Evolutionary conservation across 352 stramenopile species (phyloP).

Genomic region (Phytophthora agathidicida): DNA sequence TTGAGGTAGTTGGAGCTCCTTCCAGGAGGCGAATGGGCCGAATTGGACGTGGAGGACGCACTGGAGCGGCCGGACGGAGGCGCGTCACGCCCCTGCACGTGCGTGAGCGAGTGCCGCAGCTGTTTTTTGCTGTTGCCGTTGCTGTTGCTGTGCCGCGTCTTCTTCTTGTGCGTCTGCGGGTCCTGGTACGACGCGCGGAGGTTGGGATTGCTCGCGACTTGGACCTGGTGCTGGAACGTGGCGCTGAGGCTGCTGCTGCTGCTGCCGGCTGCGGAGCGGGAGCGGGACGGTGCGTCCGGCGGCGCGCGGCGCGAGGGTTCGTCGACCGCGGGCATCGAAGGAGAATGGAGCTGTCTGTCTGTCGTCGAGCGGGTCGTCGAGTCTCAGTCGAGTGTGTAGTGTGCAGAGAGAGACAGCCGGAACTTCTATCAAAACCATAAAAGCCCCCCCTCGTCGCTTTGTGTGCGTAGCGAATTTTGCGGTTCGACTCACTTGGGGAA

Average conservation of each 20-base stretch:
- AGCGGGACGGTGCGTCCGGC: conserved; percentile 12
- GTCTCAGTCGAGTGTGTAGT: too few relatives aligned
- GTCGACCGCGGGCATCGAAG: conserved; percentile 45
- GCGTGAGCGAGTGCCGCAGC: conserved; percentile 56
- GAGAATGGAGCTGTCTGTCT: not conserved
- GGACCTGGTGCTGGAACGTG: conserved; percentile 42
- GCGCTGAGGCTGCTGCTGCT: conserved; percentile 25
- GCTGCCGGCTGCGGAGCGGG: conserved; percentile 20
- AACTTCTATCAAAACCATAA: too few relatives aligned
- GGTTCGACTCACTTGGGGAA: too few relatives aligned
- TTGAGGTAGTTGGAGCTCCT: conserved; percentile 27
- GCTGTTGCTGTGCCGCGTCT: conserved; percentile 32
- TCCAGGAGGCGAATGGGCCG: conserved; percentile 27
- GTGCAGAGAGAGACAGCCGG: too few relatives aligned
- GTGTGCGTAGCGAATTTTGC: too few relatives aligned
- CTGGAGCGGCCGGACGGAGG: conserved; percentile 30
- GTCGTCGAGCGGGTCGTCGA: too few relatives aligned
- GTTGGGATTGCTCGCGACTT: conserved; percentile 13
- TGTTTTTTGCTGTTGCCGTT: conserved; percentile 39
- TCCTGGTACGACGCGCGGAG: conserved; percentile 49
- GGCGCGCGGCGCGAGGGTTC: conserved; percentile 29
- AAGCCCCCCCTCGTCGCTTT: too few relatives aligned
- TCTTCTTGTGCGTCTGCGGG: conserved; percentile 28
- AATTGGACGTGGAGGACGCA: conserved; percentile 37
- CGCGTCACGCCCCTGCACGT: conserved; percentile 43